Evolutionary conservation across 108 stramenopile species (phyloP).

Genomic region (Chaetoceros muelleri): DNA sequence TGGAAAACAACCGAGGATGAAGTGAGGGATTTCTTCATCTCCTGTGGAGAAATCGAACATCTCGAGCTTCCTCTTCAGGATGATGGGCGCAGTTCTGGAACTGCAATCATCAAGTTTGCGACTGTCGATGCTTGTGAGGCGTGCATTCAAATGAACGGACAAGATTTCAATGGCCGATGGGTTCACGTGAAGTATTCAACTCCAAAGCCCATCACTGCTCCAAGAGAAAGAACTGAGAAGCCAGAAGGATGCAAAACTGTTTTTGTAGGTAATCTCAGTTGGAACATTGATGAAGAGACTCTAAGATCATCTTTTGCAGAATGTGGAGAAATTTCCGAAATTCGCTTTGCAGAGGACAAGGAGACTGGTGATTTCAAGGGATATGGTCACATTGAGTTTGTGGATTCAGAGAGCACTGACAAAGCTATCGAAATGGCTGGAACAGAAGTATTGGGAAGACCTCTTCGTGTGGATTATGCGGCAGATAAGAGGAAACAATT

Average conservation of each 20-base stretch:
- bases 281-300: constrained; percentile 90
- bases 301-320: constrained; percentile 73
- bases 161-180: constrained; percentile 87
- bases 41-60: constrained; percentile 58
- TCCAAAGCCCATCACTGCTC: constrained; percentile 40
- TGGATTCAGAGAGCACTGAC: constrained; percentile 74
- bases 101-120: constrained; percentile 80
- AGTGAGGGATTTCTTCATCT: constrained; percentile 79
- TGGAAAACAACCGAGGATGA: constrained; percentile 87
- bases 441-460: constrained; percentile 73
- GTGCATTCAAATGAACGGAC: constrained; percentile 79
- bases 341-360: constrained; percentile 91
- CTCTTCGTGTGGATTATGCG: constrained; percentile 87
- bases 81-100: constrained; percentile 78
- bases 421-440: constrained; percentile 85
- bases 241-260: constrained; percentile 86
- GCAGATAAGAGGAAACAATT: constrained; percentile 32
- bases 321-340: constrained; percentile 79
- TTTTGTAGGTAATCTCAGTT: constrained; percentile 94
- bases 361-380: constrained; percentile 98
- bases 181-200: constrained; percentile 75
- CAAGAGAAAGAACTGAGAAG: constrained; percentile 52
- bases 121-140: constrained; percentile 45
- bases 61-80: constrained; percentile 83
- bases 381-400: constrained; percentile 93